Evolutionary conservation across 176 grass and related monocot genomes (phyloP).

Genomic region (Puccinellia tenuiflora): DNA sequence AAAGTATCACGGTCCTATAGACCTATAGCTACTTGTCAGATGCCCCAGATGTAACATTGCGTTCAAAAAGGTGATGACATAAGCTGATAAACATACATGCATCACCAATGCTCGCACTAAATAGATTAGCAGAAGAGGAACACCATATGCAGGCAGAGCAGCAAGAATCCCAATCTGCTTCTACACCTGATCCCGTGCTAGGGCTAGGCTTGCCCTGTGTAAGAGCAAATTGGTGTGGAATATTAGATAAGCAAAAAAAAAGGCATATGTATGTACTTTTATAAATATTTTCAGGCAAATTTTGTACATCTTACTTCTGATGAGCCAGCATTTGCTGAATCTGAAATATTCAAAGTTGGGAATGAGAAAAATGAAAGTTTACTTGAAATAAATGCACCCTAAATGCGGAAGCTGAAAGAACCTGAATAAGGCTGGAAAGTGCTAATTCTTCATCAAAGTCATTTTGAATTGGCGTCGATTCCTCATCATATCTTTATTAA

Average conservation of each 20-base stretch:
- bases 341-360: constrained; percentile 39
- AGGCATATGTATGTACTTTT: not conserved
- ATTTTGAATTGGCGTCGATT: constrained; percentile 69
- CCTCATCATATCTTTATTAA: constrained; percentile 75
- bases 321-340: constrained; percentile 74
- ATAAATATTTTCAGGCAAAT: not conserved
- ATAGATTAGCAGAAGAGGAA: constrained; percentile 63
- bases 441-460: constrained; percentile 59
- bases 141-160: constrained; percentile 69
- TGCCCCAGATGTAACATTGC: not conserved
- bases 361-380: constrained; percentile 12
- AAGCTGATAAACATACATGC: constrained; percentile 49
- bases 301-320: constrained; percentile 64
- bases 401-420: constrained; percentile 17
- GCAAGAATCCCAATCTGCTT: constrained; percentile 25
- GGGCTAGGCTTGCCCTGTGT: constrained; percentile 9
- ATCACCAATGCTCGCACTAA: constrained; percentile 53
- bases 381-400: not conserved
- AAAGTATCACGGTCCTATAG: not conserved
- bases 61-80: not conserved
- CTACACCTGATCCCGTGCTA: too few species aligned
- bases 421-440: constrained; percentile 84
- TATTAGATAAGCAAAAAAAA: not conserved
- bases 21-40: not conserved
- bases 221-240: constrained; percentile 4